Evolutionary conservation across 179 eudicot genomes (phyloP).

Genomic region (Spergularia azorica): DNA sequence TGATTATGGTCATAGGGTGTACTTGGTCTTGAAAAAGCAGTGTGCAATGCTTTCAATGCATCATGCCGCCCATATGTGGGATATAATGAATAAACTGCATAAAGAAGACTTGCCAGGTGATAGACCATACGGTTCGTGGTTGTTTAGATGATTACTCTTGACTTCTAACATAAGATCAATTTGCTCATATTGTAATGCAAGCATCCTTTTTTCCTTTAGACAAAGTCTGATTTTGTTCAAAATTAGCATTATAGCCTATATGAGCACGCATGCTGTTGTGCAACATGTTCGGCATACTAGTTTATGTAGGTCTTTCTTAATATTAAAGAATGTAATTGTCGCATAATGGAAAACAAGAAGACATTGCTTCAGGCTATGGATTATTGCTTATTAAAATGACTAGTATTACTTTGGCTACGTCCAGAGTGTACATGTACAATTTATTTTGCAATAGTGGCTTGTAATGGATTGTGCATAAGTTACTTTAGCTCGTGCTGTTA

Average conservation of each 20-base stretch:
- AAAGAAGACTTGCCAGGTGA: conserved; percentile 3
- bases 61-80: neutral
- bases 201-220: neutral
- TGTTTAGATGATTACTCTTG: conserved; percentile 17
- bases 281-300: neutral
- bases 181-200: conserved; percentile 24
- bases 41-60: neutral
- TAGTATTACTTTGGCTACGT: neutral
- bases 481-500: neutral
- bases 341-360: neutral
- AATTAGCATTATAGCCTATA: neutral
- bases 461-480: neutral
- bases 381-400: neutral
- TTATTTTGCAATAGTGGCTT: neutral
- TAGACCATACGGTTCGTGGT: neutral
- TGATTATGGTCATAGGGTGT: neutral
- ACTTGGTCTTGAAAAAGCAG: too few relatives aligned
- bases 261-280: conserved; percentile 6
- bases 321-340: neutral
- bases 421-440: neutral
- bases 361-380: neutral
- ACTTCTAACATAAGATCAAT: conserved; percentile 22
- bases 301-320: neutral
- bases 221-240: neutral
- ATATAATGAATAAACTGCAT: conserved; percentile 16